These are phyloP conservation scores for Houttuynia cordata DNA, from an alignment of 164 flowering plant genomes.

Conservation along the genomic window DNA sequence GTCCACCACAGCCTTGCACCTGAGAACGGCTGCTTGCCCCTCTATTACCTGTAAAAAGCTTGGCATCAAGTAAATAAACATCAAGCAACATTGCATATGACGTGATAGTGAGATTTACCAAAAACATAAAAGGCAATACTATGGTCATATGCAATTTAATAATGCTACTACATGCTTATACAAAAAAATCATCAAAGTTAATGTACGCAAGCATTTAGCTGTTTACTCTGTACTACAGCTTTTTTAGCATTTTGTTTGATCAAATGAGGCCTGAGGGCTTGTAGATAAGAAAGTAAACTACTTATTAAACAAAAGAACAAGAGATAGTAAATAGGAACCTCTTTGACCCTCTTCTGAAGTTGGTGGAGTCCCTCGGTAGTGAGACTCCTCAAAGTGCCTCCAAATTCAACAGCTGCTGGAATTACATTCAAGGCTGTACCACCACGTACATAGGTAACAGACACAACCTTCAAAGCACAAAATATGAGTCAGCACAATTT, in stretches of 20 bases:
- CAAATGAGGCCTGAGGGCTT: too few relatives aligned
- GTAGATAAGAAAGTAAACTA: too few relatives aligned
- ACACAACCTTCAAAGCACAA: slow-evolving; percentile 46
- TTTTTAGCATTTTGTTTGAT: too few relatives aligned
- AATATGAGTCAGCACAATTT: not conserved
- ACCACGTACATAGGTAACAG: slow-evolving; percentile 61
- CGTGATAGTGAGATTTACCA: too few relatives aligned
- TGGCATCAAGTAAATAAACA: not conserved
- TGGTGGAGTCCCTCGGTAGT: slow-evolving; percentile 56
- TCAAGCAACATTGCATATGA: not conserved
- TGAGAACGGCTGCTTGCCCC: slow-evolving; percentile 53
- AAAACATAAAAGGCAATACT: too few relatives aligned
- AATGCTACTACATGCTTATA: too few relatives aligned
- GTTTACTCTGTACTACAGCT: too few relatives aligned
- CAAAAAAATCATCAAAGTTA: too few relatives aligned
- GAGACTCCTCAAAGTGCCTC: slow-evolving; percentile 81
- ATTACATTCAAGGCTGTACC: slow-evolving; percentile 42
- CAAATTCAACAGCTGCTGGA: slow-evolving; percentile 52
- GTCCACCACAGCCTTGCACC: slow-evolving; percentile 42
- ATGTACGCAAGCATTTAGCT: too few relatives aligned
- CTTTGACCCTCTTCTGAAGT: slow-evolving; percentile 49
- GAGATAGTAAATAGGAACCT: slow-evolving; percentile 28
- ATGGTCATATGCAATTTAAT: too few relatives aligned
- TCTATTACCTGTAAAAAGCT: slow-evolving; percentile 46
- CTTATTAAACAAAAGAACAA: not conserved